Percentiles rank a stretch among this genome's conserved stretches.
Conservation (phyloP, 805 yeast genomes). For the Candida andamanensis region DNA sequence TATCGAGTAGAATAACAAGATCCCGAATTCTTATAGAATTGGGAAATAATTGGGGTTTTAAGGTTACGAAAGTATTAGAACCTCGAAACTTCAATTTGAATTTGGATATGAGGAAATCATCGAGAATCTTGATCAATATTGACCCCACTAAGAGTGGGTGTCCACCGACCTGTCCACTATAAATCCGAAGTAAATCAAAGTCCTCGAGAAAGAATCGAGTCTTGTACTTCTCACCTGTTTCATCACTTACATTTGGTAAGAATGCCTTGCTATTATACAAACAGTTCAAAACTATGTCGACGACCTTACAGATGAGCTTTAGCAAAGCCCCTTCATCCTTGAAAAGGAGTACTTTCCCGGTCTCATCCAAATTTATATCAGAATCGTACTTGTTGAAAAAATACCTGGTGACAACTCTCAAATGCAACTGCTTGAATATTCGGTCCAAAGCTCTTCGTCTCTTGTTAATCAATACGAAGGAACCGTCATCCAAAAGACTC, state of each 20-base stretch:
- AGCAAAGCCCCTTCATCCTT: constrained; percentile 1
- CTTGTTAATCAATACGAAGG: constrained; percentile 5
- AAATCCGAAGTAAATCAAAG: constrained; percentile 17
- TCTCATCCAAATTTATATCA: constrained; percentile 8
- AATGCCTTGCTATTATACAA: constrained; percentile 7
- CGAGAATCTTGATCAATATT: constrained; percentile 14
- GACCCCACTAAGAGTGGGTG: constrained; percentile 15
- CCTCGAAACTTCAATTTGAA: constrained; percentile 6
- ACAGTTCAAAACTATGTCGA: constrained; percentile 4
- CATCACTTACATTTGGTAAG: neutral
- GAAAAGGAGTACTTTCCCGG: constrained; percentile 6
- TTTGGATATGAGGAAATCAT: constrained; percentile 12
- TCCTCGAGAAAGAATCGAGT: constrained; percentile 14
- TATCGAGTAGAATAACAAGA: constrained; percentile 6
- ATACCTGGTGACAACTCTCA: constrained; percentile 4
- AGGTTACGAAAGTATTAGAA: constrained; percentile 4
- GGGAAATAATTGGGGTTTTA: constrained; percentile 6
- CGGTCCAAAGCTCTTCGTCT: constrained; percentile 4
- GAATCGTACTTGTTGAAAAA: constrained; percentile 4
- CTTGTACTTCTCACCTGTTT: constrained; percentile 6
- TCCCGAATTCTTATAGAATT: constrained; percentile 8
- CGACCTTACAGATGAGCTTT: constrained; percentile 4
- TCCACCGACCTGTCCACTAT: constrained; percentile 17
- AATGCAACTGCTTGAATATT: constrained; percentile 4
- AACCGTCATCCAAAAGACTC: constrained; percentile 14